Percentiles rank a stretch among this genome's conserved stretches.
Conservation (phyloP, 306 rosid genomes). For the Pyrus bretschneideri region DNA sequence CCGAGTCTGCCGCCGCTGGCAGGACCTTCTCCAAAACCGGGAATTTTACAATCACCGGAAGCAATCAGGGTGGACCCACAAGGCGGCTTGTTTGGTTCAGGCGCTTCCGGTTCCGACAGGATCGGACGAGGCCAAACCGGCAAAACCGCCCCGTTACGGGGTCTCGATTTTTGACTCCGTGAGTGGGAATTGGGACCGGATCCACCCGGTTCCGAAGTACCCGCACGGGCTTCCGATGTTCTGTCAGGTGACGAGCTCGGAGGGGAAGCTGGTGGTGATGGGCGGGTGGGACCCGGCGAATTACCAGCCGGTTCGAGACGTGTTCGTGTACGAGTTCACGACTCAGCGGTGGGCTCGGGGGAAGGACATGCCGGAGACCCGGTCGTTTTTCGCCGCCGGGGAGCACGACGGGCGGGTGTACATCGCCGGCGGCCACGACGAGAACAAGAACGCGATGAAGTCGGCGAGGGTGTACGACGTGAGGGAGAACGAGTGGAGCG, state of each 20-base stretch:
- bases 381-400: conserved; percentile 46
- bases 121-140: conserved; percentile 13
- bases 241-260: conserved; percentile 40
- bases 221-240: conserved; percentile 43
- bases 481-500: conserved; percentile 33
- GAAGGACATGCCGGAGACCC: conserved; percentile 34
- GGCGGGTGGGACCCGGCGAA: conserved; percentile 56
- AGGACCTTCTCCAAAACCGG: conserved; percentile 22
- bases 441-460: conserved; percentile 39
- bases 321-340: conserved; percentile 48
- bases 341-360: conserved; percentile 30
- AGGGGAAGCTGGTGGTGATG: conserved; percentile 50
- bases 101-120: conserved; percentile 13
- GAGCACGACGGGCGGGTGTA: conserved; percentile 20
- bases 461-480: conserved; percentile 39
- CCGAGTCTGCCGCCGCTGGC: conserved; percentile 41
- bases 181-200: conserved; percentile 26
- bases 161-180: conserved; percentile 35
- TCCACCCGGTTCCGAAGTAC: conserved; percentile 40
- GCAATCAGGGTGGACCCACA: conserved; percentile 28
- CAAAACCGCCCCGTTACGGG: conserved; percentile 18
- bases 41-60: conserved; percentile 30
- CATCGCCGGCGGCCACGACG: conserved; percentile 57
- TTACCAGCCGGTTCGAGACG: conserved; percentile 38
- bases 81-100: conserved; percentile 34